Conservation (phyloP, 2,329 filamentous ascomycete species). For the Xylariaceae sp. region DNA sequence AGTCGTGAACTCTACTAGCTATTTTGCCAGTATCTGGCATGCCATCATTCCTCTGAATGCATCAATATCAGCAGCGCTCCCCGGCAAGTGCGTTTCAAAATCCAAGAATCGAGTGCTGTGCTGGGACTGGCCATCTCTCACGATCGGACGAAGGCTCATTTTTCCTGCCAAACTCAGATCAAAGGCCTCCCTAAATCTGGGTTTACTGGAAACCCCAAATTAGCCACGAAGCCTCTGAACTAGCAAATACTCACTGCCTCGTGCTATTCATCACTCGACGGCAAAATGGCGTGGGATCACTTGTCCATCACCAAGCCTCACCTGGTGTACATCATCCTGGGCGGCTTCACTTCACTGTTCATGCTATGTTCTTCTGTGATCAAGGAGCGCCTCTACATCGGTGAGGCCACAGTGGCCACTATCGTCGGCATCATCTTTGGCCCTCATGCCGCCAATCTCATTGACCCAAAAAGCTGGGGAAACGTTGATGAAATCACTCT, state of each 20-base stretch:
- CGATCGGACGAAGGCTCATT: slow-evolving; percentile 15
- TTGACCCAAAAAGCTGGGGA: slow-evolving; percentile 73
- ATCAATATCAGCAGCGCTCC: slow-evolving; percentile 23
- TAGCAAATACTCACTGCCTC: background rate
- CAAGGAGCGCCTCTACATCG: slow-evolving; percentile 98
- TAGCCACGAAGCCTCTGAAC: background rate
- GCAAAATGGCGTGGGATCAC: slow-evolving; percentile 71
- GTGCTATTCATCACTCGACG: slow-evolving; percentile 7
- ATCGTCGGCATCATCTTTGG: slow-evolving; percentile 86
- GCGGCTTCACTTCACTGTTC: slow-evolving; percentile 95
- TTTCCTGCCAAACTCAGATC: slow-evolving; percentile 22
- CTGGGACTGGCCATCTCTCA: slow-evolving; percentile 16
- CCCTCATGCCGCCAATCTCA: slow-evolving; percentile 76
- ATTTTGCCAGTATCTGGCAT: slow-evolving; percentile 18
- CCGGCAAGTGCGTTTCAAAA: slow-evolving; percentile 23
- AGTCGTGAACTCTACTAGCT: too few species aligned
- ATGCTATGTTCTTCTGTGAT: slow-evolving; percentile 98
- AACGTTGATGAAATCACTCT: slow-evolving; percentile 82
- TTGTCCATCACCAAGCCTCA: slow-evolving; percentile 88
- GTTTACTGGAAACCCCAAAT: background rate
- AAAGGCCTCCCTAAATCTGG: slow-evolving; percentile 21
- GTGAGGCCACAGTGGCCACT: slow-evolving; percentile 92
- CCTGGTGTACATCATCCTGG: slow-evolving; percentile 96
- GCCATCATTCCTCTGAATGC: slow-evolving; percentile 29
- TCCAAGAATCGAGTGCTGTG: slow-evolving; percentile 22